Evolutionary conservation across 768 basidiomycete species (phyloP).

Genomic region (Lyophyllum atratum): DNA sequence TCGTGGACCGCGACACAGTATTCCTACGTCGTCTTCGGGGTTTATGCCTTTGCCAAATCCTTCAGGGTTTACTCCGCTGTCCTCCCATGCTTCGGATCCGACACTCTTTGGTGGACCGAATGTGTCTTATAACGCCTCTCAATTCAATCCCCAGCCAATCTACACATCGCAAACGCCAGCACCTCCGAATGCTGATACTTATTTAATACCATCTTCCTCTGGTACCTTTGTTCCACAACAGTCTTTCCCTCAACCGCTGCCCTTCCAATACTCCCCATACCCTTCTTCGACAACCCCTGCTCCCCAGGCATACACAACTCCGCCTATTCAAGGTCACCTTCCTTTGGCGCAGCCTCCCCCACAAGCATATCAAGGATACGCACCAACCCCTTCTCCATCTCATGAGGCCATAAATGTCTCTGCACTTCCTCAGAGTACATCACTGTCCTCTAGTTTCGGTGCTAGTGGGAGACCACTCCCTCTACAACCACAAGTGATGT

Average conservation of each 20-base stretch:
- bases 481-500: conserved; percentile 43
- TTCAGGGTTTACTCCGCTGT: conserved; percentile 38
- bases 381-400: conserved; percentile 32
- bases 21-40: conserved; percentile 68
- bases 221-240: conserved; percentile 42
- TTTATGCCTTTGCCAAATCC: conserved; percentile 58
- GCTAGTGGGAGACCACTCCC: conserved; percentile 46
- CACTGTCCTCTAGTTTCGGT: conserved; percentile 28
- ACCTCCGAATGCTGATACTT: conserved; percentile 20
- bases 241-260: conserved; percentile 33
- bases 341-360: conserved; percentile 34
- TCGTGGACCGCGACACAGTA: conserved; percentile 64
- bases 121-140: conserved; percentile 33
- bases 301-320: conserved; percentile 40
- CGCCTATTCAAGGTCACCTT: conserved; percentile 20
- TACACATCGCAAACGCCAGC: conserved; percentile 29
- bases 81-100: conserved; percentile 44
- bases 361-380: conserved; percentile 33
- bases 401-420: conserved; percentile 33
- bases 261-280: conserved; percentile 37
- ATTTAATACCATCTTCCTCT: conserved; percentile 31
- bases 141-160: conserved; percentile 32
- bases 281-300: conserved; percentile 35
- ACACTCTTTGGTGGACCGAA: conserved; percentile 16
- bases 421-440: conserved; percentile 31